Evolutionary conservation across 495 filamentous ascomycete species (phyloP), one percentile per base, ranked within the genome.

Genomic region (Copromyces sp.): DNA sequence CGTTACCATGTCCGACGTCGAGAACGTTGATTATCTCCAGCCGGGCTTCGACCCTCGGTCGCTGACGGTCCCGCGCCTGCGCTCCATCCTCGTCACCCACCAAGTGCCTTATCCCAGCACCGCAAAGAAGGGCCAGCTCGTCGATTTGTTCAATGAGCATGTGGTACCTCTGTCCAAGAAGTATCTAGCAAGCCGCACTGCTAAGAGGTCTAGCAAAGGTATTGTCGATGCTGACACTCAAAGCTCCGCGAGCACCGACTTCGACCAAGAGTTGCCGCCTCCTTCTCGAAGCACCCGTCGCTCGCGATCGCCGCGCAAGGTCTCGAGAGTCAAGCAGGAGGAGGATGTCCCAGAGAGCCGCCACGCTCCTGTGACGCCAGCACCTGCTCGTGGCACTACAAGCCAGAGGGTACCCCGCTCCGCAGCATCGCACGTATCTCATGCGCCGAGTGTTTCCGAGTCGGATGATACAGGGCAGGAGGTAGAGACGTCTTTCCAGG

Each of bases 51-150:
- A 98, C 78, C 91, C 96, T 37, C 83, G 84, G 73, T 89, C 88
- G 70, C 86, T 98, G 71, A 98, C 93, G 6, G 89, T 97, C 38
- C 93, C 95, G 47, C 90, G 90, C 42, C 87, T 99, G 71, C 92
- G 95, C 65, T 92, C 91, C 29, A 95, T 98, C 73, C 89, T 99
- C 39, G 90, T 98, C 74, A 90, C 89, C 71, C 91, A 99, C 82
- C 90, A 93, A 79, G 84, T 98, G 72, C 77, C 89, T 14, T 98
- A 97, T 81, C 90, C 94, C 1, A 88, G 93, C 9, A 82, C 80
- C 88, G 94, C 69, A 41, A 98, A 98, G 82, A 99, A 99, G 83
- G 81, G 89, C 1, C 90, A 97, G 74, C 90, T 99, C 47, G 83
- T 99, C 71, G 88, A 91, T 4, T 85, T 98, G 38, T 93, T 99